Evolutionary conservation across 352 stramenopile genomes (phyloP).

Genomic region (Phytophthora lateralis): DNA sequence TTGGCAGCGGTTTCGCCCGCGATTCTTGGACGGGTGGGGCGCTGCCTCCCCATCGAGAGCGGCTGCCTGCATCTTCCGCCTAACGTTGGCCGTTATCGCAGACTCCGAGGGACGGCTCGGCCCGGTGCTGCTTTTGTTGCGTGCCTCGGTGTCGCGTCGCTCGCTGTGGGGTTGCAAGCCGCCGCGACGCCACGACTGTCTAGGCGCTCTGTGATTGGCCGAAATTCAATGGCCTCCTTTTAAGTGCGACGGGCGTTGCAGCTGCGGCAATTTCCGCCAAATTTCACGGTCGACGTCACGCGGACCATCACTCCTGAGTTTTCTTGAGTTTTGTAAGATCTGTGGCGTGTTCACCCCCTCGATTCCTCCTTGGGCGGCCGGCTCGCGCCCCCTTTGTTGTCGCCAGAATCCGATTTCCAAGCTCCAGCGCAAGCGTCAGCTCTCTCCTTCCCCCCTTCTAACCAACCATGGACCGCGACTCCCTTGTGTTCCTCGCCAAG

Average conservation of each 20-base stretch:
- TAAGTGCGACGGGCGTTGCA: conserved; percentile 37
- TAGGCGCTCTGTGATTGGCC: conserved; percentile 19
- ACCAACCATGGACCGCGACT: conserved; percentile 73
- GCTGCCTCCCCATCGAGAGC: background rate
- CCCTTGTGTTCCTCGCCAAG: conserved; percentile 84
- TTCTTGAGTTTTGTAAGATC: conserved; percentile 4
- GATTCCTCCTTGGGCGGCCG: background rate
- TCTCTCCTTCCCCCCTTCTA: conserved; percentile 10
- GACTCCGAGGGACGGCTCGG: conserved; percentile 7
- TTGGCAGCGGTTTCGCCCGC: conserved; percentile 15
- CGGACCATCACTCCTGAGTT: conserved; percentile 24
- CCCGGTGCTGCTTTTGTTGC: conserved; percentile 21
- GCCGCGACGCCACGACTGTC: conserved; percentile 11
- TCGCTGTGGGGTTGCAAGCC: conserved; percentile 17
- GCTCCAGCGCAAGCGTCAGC: conserved; percentile 39
- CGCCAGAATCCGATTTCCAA: conserved; percentile 71
- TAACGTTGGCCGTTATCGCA: conserved; percentile 25
- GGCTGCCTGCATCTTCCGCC: background rate
- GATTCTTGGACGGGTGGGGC: conserved; percentile 13
- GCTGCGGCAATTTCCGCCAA: conserved; percentile 31
- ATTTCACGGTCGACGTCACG: conserved; percentile 20
- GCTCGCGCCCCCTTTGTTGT: conserved; percentile 32
- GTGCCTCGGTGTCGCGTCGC: conserved; percentile 27
- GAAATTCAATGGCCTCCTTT: background rate
- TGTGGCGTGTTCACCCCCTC: conserved; percentile 19